Evolutionary conservation across 148 eudicot genomes (phyloP), one percentile per base, ranked within the genome.

Genomic region (Simmondsia chinensis): DNA sequence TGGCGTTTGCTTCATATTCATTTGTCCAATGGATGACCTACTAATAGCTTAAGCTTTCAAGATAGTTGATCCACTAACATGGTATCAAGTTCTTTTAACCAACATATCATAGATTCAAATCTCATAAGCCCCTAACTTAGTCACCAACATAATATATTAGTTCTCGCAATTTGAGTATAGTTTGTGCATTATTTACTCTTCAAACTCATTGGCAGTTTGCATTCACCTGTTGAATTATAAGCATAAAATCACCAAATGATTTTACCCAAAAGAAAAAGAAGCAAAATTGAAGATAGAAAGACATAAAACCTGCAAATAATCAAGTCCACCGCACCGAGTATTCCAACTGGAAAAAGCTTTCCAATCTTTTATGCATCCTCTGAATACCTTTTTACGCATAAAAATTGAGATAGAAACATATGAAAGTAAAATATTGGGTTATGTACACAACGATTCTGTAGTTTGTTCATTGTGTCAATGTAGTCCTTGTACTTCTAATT

Each of bases 341-440:
- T 78, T 81, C 95, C 95, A 84, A 3, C 43, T 13, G 20, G 65
- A 40, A 42, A 68, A 78, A 50, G 97, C 95, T 21, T 56, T 76
- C 95, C 87, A 81, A 21, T 76, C 63, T 60, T 74, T 77, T 20
- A 75, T 54, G 48, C 91, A 83, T 43, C 86, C 91, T 44, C 18
- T 67, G 36, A 88, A 75, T 0, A 83, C 82, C 97, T 61, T 69
- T n/a, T 14, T 18, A 16, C 16, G 2, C 22, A 15, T n/a, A 3
- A 32, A 37, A 46, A 33, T 7, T 20, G 21, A 30, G 34, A 32
- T 5, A 1, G 11, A 19, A 0, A 24, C 4, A 19, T 32, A 42
- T 3, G 3, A 14, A 9, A n/a, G n/a, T n/a, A n/a, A n/a, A n/a
- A n/a, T n/a, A n/a, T n/a, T n/a, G n/a, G n/a, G n/a, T n/a, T n/a